A percentile compares a stretch with the other conserved stretches of the same genome.
Evolutionary conservation across 106 monocot species (phyloP).

Genomic region (Platanthera guangdongensis): DNA sequence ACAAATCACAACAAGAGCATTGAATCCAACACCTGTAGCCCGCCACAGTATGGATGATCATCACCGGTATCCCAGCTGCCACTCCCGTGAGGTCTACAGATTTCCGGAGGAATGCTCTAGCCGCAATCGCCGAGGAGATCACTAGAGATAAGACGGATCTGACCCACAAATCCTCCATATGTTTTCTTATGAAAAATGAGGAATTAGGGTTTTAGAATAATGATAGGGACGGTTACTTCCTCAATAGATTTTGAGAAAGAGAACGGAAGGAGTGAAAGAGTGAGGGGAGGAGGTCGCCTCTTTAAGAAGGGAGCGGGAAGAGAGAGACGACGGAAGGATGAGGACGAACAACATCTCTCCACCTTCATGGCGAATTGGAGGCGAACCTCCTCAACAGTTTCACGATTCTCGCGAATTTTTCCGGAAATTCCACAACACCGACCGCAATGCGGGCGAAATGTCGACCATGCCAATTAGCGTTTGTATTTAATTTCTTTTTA

Average conservation of each 20-base stretch:
- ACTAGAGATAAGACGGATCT: conserved; percentile 24
- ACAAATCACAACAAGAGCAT: neutral
- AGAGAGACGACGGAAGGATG: neutral
- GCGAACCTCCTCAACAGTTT: neutral
- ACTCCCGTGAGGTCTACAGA: conserved; percentile 47
- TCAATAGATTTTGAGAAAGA: neutral
- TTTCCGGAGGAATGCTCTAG: conserved; percentile 31
- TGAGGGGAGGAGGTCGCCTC: neutral
- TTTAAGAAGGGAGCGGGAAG: neutral
- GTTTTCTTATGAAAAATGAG: neutral
- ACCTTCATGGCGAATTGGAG: neutral
- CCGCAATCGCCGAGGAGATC: conserved; percentile 27
- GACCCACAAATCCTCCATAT: conserved; percentile 14
- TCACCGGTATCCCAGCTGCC: conserved; percentile 35
- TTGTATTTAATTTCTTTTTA: no score
- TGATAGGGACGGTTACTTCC: neutral
- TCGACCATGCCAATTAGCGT: no score
- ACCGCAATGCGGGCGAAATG: no score
- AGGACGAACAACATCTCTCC: neutral
- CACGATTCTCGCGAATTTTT: no score
- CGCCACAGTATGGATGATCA: conserved; percentile 44
- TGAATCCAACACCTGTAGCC: conserved; percentile 36
- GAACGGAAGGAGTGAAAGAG: neutral
- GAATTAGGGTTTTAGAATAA: conserved; percentile 4
- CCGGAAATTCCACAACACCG: no score